phyloP scores from a whole-genome alignment of 2,329 filamentous ascomycete genomes.

The Calcarisporium arbuscula region DNA sequence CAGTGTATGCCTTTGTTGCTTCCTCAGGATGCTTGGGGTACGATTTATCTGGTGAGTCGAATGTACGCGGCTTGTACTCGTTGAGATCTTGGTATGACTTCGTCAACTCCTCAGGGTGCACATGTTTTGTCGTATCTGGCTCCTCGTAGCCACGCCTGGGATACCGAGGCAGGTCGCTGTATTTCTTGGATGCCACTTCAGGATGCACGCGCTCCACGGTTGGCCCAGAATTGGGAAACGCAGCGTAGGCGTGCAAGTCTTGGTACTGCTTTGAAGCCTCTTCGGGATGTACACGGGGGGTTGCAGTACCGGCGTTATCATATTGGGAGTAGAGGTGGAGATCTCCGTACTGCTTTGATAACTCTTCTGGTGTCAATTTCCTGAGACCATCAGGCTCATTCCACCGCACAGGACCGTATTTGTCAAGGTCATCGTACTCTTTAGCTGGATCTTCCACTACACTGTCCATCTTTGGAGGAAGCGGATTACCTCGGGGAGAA shows the following conservation, averaged over 20 bases:
- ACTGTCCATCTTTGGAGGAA: conserved; percentile 27
- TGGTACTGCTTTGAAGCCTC: conserved; percentile 30
- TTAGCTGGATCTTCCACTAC: conserved; percentile 18
- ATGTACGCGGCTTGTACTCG: conserved; percentile 28
- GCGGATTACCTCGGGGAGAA: conserved; percentile 28
- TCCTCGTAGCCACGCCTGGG: conserved; percentile 24
- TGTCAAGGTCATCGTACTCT: conserved; percentile 35
- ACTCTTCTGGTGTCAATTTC: conserved; percentile 24
- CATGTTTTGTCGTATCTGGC: conserved; percentile 15
- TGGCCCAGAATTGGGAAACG: conserved; percentile 18
- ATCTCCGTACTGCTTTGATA: conserved; percentile 33
- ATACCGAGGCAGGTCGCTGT: conserved; percentile 26
- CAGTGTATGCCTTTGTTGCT: conserved; percentile 30
- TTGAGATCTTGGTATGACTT: conserved; percentile 36
- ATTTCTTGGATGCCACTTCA: conserved; percentile 25
- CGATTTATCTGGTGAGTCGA: conserved; percentile 19
- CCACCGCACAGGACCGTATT: conserved; percentile 31
- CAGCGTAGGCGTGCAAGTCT: conserved; percentile 27
- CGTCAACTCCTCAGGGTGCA: conserved; percentile 31
- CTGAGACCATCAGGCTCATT: conserved; percentile 34
- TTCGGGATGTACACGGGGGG: conserved; percentile 21
- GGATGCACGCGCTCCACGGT: conserved; percentile 18
- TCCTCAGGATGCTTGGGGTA: conserved; percentile 27
- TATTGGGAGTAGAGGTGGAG: conserved; percentile 27
- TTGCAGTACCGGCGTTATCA: conserved; percentile 19